phyloP scores from a whole-genome alignment of 495 filamentous ascomycete species.

The Lasiosphaeriaceae sp. region DNA sequence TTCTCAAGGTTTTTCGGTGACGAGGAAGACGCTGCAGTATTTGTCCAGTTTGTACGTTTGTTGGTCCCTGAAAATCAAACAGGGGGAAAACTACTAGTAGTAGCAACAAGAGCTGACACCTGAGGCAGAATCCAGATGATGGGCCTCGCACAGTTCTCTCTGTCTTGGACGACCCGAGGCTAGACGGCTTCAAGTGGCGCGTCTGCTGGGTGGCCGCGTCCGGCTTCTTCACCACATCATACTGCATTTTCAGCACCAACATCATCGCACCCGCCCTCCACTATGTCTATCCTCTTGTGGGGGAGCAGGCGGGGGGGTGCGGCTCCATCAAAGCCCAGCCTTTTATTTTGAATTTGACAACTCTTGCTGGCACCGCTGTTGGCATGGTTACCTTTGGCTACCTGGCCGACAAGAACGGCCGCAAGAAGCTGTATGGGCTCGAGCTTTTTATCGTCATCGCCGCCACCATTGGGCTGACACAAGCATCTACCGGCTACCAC shows the following conservation, averaged over 20 bases:
- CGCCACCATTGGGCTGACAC: constrained; percentile 49
- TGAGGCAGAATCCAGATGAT: too few species aligned
- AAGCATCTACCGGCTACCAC: constrained; percentile 18
- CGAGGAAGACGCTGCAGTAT: too few species aligned
- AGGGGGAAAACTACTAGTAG: too few species aligned
- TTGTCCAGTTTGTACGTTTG: too few species aligned
- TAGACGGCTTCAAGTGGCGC: constrained; percentile 32
- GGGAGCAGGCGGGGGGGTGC: too few species aligned
- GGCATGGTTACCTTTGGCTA: constrained; percentile 62
- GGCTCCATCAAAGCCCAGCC: constrained; percentile 6
- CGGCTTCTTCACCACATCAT: constrained; percentile 69
- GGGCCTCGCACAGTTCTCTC: too few species aligned
- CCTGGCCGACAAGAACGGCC: constrained; percentile 58
- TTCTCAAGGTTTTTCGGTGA: too few species aligned
- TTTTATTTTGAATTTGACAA: constrained; percentile 51
- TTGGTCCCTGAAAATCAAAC: too few species aligned
- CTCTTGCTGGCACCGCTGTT: constrained; percentile 53
- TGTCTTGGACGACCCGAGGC: constrained; percentile 6
- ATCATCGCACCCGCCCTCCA: constrained; percentile 54
- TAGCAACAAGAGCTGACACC: too few species aligned
- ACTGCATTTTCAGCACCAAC: constrained; percentile 61
- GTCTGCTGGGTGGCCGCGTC: constrained; percentile 53
- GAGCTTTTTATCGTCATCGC: constrained; percentile 57
- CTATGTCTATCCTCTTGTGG: constrained; percentile 52
- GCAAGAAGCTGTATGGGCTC: constrained; percentile 60